Conservation (phyloP, 495 filamentous ascomycete genomes). For the Aspergillus saccharolyticus region DNA sequence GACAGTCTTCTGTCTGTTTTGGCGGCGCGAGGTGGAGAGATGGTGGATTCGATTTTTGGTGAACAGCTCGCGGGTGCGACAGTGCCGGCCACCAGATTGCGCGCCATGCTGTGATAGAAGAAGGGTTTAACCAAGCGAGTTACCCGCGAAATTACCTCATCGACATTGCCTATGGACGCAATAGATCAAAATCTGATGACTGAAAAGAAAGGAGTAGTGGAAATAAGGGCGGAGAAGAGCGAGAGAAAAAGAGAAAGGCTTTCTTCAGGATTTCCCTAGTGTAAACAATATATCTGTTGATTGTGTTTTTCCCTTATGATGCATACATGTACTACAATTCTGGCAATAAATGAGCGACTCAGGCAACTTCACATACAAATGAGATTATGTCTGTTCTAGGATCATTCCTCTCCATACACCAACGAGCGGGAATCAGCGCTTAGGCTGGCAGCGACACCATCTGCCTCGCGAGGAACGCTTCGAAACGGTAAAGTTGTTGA, state of each 20-base stretch:
- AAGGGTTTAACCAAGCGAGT: conserved; percentile 1
- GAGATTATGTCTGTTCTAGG: no score
- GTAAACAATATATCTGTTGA: neutral
- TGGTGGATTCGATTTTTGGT: conserved; percentile 71
- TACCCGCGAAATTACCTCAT: neutral
- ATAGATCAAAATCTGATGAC: neutral
- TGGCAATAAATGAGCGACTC: no score
- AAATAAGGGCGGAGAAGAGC: neutral
- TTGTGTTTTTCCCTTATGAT: neutral
- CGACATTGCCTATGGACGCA: neutral
- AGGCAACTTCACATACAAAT: no score
- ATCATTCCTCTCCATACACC: no score
- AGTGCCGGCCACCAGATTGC: conserved; percentile 39
- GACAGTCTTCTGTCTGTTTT: conserved; percentile 77
- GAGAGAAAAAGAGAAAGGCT: neutral
- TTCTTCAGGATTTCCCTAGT: neutral
- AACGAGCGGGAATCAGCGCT: no score
- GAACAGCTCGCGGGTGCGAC: conserved; percentile 31
- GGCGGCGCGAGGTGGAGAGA: conserved; percentile 68
- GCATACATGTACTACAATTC: neutral
- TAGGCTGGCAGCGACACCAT: no score
- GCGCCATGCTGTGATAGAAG: conserved; percentile 35
- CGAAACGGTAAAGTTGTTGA: no score
- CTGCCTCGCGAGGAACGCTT: no score
- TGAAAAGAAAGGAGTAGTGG: no score